A percentile compares a stretch with the other conserved stretches of the same genome.
These are phyloP conservation scores for Malassezia vespertilionis DNA, from an alignment of 1,284 basidiomycete species.

Conservation along the genomic window DNA sequence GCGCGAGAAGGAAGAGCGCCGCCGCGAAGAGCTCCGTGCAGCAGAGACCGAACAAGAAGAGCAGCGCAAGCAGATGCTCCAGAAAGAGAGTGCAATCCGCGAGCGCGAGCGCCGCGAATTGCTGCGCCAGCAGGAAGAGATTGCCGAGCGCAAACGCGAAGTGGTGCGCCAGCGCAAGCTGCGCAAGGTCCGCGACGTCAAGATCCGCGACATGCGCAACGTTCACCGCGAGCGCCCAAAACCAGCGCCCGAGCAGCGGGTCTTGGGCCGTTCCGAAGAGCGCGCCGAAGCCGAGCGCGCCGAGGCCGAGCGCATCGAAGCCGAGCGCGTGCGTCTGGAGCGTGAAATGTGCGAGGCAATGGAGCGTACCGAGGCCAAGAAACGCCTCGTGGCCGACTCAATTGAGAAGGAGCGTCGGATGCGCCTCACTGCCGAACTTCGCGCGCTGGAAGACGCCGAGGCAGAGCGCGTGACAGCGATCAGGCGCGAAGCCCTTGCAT, in stretches of 20 bases:
- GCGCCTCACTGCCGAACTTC: too few relatives aligned
- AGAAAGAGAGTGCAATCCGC: background rate
- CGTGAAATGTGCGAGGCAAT: background rate
- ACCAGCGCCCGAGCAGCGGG: constrained; percentile 16
- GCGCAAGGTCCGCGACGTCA: background rate
- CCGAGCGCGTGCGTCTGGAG: background rate
- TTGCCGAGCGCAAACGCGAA: constrained; percentile 5
- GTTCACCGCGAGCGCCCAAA: constrained; percentile 9
- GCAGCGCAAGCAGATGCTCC: constrained; percentile 18
- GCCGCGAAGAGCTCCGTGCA: constrained; percentile 1
- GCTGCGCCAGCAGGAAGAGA: constrained; percentile 1
- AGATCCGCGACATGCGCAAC: background rate
- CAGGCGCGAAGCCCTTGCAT: too few relatives aligned
- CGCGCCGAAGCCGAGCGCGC: constrained; percentile 12
- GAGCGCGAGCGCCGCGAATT: background rate
- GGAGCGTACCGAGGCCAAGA: background rate
- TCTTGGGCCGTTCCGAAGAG: background rate
- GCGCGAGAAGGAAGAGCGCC: constrained; percentile 2
- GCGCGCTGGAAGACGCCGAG: too few relatives aligned
- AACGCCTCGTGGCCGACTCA: too few relatives aligned
- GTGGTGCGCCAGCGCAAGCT: constrained; percentile 1
- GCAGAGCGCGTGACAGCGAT: too few relatives aligned
- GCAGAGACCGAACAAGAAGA: constrained; percentile 1
- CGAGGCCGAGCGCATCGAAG: constrained; percentile 11
- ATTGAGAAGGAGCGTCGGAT: too few relatives aligned